Evolutionary conservation across 495 filamentous ascomycete genomes (phyloP).

Genomic region (Evansstolkia leycettana): DNA sequence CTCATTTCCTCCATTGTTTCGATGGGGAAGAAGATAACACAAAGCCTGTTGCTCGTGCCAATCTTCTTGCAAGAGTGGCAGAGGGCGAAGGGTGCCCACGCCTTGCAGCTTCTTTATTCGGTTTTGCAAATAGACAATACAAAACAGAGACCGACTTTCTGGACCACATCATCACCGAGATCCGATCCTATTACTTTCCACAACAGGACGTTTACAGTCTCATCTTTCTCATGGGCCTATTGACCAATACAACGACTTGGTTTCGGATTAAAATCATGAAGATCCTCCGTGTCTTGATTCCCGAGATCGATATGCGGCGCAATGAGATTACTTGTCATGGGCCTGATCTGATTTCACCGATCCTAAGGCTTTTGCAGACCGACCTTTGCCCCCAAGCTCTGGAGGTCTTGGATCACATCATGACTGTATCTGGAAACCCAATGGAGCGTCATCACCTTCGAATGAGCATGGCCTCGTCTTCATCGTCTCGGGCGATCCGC

Average conservation of each 20-base stretch:
- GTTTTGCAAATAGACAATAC: conserved; percentile 57
- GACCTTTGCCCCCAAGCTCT: conserved; percentile 87
- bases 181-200: conserved; percentile 74
- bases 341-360: conserved; percentile 87
- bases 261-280: conserved; percentile 88
- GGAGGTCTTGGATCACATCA: conserved; percentile 83
- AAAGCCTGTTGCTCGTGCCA: conserved; percentile 47
- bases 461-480: conserved; percentile 84
- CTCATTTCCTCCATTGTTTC: conserved; percentile 72
- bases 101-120: conserved; percentile 43
- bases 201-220: conserved; percentile 70
- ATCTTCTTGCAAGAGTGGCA: conserved; percentile 56
- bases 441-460: conserved; percentile 89
- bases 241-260: conserved; percentile 80
- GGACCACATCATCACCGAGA: conserved; percentile 56
- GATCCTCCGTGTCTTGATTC: conserved; percentile 72
- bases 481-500: conserved; percentile 66
- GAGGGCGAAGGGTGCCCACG: conserved; percentile 46
- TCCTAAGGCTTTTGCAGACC: conserved; percentile 82
- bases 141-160: conserved; percentile 68
- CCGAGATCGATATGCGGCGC: conserved; percentile 87
- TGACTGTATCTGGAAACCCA: conserved; percentile 83
- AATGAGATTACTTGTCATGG: conserved; percentile 83
- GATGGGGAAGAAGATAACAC: conserved; percentile 47
- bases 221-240: conserved; percentile 80